phyloP scores from a whole-genome alignment of 1,139 yeast species.

The Casaregolazyma suthepensis region DNA sequence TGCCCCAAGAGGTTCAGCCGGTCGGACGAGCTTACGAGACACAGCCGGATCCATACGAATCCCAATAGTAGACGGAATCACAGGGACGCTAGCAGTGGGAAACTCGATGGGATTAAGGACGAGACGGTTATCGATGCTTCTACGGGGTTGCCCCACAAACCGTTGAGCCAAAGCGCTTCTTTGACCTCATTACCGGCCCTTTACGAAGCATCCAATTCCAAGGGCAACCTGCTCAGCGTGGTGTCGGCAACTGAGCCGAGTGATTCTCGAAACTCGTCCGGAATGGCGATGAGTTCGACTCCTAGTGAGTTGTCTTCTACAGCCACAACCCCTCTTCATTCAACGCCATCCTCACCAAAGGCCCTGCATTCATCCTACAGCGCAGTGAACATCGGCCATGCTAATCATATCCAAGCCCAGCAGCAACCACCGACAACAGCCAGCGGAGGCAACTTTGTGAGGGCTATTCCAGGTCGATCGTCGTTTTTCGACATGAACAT shows the following conservation, averaged over 20 bases:
- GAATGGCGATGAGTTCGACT: conserved; percentile 2
- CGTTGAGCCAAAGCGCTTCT: conserved; percentile 14
- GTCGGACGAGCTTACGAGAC: conserved; percentile 87
- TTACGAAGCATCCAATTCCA: conserved; percentile 5
- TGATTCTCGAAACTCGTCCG: not conserved
- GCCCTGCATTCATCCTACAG: conserved; percentile 7
- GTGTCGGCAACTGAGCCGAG: not conserved
- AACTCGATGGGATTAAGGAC: not conserved
- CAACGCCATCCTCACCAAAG: conserved; percentile 22
- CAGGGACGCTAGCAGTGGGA: conserved; percentile 15
- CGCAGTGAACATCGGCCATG: conserved; percentile 11
- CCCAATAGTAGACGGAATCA: conserved; percentile 59
- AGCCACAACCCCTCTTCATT: conserved; percentile 16
- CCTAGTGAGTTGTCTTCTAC: conserved; percentile 11
- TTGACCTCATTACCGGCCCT: conserved; percentile 15
- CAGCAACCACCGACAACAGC: conserved; percentile 2
- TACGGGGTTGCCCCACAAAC: conserved; percentile 6
- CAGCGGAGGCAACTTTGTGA: conserved; percentile 14
- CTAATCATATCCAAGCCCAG: conserved; percentile 7
- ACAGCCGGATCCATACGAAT: conserved; percentile 77
- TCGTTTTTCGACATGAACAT: conserved; percentile 57
- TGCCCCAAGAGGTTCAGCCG: conserved; percentile 81
- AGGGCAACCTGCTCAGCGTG: not conserved
- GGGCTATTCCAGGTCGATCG: conserved; percentile 23
- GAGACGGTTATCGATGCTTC: not conserved